Base-by-base conservation (phyloP, 2,329 filamentous ascomycete species). In the Cercospora janseana region DNA sequence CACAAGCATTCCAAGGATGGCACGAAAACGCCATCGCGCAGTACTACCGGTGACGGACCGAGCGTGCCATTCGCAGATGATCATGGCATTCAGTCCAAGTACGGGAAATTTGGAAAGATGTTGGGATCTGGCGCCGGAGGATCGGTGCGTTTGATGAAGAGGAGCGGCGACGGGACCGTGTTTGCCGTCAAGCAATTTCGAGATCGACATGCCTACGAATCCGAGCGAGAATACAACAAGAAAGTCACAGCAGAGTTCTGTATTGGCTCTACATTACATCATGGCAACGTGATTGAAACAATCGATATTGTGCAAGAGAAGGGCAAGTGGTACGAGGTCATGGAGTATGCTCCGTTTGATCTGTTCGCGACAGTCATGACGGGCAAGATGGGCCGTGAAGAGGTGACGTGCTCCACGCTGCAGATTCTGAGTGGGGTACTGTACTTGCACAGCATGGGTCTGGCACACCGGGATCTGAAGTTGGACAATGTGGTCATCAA, bases 341-440 rank as follows among this genome's bases (percentile, higher is more conserved):
- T 98, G 93, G 93, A 98, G 67, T 98, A 95, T 65, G 93, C 91
- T 8, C 93, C 93, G 0, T 98, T 79, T 65, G 93, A 98, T 68
- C 79, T 98, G 23, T 98, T 98, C 67, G 93, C 93, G 9, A 95
- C 94, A 58, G 93, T 98, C 59, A 98, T 98, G 93, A 97, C 93
- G 0, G 93, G 93, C 27, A 95, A 90, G 72, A 98, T 98, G 93
- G 82, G 82, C 31, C 83, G 89, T 52, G 87, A 95, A 61, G 93
- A 98, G 69, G 81, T 97, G 53, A 85, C 84, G 3, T 98, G 93
- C 70, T 86, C 85, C 54, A 97, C 95, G 63, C 75, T 97, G 59
- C 93, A 98, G 69, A 96, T 98, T 56, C 73, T 98, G 49, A 95
- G 87, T 64, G 93, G 93, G 44, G 91, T 97, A 27, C 88, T 88